Conservation (phyloP, 148 eudicot species). For the Rhododendron griersonianum region DNA sequence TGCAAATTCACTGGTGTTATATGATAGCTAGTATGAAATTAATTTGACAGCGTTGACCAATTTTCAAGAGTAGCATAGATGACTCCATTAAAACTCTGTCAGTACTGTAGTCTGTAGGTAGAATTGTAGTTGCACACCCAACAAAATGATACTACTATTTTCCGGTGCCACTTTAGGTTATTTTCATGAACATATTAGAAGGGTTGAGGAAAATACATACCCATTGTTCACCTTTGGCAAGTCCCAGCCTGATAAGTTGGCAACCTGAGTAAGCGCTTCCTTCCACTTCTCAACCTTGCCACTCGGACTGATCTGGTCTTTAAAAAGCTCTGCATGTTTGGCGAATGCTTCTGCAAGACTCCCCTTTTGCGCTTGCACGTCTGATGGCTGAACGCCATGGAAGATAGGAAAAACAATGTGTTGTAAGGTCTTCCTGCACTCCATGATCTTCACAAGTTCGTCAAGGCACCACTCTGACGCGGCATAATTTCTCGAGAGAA, state of each 20-base stretch:
- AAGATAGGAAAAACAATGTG: no score
- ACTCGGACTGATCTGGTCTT: neutral
- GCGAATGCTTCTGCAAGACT: neutral
- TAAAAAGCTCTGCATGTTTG: neutral
- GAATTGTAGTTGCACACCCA: no score
- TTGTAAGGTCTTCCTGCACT: neutral
- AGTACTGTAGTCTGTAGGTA: no score
- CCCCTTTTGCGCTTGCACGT: neutral
- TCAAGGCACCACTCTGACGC: neutral
- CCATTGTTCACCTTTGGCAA: neutral
- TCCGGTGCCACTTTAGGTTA: neutral
- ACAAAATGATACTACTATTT: no score
- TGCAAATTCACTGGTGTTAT: neutral
- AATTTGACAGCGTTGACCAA: no score
- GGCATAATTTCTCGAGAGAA: neutral
- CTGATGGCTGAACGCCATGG: no score
- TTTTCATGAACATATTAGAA: neutral
- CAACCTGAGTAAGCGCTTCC: neutral
- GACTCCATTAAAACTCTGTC: no score
- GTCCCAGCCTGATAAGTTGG: neutral
- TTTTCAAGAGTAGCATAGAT: no score
- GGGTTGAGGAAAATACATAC: neutral
- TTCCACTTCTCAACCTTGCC: neutral
- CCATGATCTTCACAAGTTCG: neutral
- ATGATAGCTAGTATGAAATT: no score